phyloP scores from a whole-genome alignment of 441 rosid genomes.

The Codiaeum variegatum region DNA sequence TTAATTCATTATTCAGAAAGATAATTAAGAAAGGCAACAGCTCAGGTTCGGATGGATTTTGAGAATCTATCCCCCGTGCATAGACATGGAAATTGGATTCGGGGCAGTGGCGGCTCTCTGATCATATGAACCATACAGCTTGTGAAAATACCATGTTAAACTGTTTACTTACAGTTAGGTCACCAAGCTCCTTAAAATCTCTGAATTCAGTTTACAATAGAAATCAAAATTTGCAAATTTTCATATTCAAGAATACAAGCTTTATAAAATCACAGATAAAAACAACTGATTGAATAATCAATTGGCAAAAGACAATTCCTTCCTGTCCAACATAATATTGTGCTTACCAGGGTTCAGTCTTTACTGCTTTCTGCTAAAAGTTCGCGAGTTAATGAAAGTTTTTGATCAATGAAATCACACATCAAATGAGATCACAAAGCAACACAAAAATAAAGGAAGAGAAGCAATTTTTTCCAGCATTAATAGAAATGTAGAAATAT shows the following conservation, averaged over 20 bases:
- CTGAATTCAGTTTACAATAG: background rate
- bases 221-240: background rate
- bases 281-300: background rate
- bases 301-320: background rate
- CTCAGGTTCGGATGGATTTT: too few species aligned
- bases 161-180: slow-evolving; percentile 9
- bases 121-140: too few species aligned
- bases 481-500: background rate
- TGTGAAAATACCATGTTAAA: too few species aligned
- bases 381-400: background rate
- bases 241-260: background rate
- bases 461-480: background rate
- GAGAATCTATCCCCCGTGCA: too few species aligned
- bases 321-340: background rate
- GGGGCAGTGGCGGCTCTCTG: too few species aligned
- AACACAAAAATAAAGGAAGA: background rate
- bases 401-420: background rate
- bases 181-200: background rate
- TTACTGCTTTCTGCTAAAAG: background rate
- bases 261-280: too few species aligned
- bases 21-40: too few species aligned
- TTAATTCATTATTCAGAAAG: too few species aligned
- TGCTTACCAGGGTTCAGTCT: background rate
- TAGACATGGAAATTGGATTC: too few species aligned
- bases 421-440: background rate